phyloP scores from a whole-genome alignment of 1,139 yeast species.

The Suhomyces atakaporum region DNA sequence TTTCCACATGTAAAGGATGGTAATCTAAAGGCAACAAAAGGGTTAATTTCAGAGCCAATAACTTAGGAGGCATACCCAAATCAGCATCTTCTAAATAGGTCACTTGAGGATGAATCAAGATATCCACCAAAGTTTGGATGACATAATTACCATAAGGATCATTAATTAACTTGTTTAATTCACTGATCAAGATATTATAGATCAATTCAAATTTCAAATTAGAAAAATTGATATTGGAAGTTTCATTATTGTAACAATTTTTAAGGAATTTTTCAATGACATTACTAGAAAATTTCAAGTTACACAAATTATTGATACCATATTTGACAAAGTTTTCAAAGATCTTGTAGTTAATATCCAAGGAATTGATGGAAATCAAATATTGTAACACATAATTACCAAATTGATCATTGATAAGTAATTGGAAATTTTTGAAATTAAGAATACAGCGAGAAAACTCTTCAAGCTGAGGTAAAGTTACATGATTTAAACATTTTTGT shows the following conservation, averaged over 20 bases:
- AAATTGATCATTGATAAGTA: conserved; percentile 46
- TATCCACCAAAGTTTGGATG: conserved; percentile 39
- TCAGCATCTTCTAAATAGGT: conserved; percentile 15
- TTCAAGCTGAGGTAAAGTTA: conserved; percentile 37
- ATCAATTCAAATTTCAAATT: conserved; percentile 42
- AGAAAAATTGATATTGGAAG: conserved; percentile 21
- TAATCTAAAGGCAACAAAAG: conserved; percentile 26
- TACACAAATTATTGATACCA: conserved; percentile 42
- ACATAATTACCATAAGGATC: conserved; percentile 33
- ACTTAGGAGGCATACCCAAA: conserved; percentile 3
- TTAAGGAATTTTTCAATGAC: conserved; percentile 50
- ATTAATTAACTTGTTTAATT: conserved; percentile 48
- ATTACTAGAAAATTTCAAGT: conserved; percentile 48
- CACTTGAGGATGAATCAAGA: conserved; percentile 35
- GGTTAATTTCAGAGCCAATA: conserved; percentile 21
- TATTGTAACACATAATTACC: conserved; percentile 53
- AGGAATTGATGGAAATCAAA: conserved; percentile 42
- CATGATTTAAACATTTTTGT: conserved; percentile 50
- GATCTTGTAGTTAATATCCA: conserved; percentile 38
- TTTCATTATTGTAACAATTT: conserved; percentile 44
- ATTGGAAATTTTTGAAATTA: conserved; percentile 33
- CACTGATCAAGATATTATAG: conserved; percentile 35
- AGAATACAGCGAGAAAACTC: conserved; percentile 41
- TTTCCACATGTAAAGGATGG: conserved; percentile 11
- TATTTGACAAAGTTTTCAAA: conserved; percentile 37